These are phyloP conservation scores for Ammopiptanthus mongolicus DNA, from an alignment of 306 rosid species.

Conservation along the genomic window DNA sequence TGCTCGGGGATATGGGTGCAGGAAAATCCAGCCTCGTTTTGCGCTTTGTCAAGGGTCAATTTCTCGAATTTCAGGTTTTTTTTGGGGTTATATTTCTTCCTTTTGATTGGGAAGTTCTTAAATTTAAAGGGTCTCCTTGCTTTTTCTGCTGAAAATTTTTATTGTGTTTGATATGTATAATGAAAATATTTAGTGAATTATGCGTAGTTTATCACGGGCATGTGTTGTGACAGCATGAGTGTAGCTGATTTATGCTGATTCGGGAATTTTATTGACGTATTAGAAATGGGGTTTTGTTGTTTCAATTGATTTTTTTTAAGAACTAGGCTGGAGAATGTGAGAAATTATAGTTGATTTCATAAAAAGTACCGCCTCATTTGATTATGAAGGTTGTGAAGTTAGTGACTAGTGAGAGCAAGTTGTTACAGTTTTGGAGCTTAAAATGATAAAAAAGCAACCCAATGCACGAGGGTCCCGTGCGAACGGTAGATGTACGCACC, in stretches of 20 bases:
- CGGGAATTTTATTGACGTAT: background rate
- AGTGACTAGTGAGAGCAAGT: background rate
- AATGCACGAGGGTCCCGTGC: too few species aligned
- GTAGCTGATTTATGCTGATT: constrained; percentile 9
- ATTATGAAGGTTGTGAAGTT: background rate
- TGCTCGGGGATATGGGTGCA: constrained; percentile 63
- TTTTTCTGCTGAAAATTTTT: background rate
- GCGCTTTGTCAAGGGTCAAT: constrained; percentile 63
- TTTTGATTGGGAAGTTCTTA: constrained; percentile 17
- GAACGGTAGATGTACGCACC: too few species aligned
- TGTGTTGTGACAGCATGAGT: background rate
- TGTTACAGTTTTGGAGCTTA: background rate
- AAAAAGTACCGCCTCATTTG: background rate
- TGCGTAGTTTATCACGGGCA: background rate
- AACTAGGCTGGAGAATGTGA: background rate
- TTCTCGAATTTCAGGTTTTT: constrained; percentile 53
- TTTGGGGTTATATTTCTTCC: background rate
- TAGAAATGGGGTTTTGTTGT: background rate
- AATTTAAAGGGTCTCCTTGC: background rate
- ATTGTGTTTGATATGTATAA: background rate
- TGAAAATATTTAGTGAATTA: background rate
- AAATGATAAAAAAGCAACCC: background rate
- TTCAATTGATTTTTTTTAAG: constrained; percentile 6
- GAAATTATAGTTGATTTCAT: background rate
- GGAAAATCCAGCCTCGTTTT: constrained; percentile 64